Evolutionary conservation across 2,329 filamentous ascomycete species (phyloP).

Genomic region (Dryadomyces sulphureus): DNA sequence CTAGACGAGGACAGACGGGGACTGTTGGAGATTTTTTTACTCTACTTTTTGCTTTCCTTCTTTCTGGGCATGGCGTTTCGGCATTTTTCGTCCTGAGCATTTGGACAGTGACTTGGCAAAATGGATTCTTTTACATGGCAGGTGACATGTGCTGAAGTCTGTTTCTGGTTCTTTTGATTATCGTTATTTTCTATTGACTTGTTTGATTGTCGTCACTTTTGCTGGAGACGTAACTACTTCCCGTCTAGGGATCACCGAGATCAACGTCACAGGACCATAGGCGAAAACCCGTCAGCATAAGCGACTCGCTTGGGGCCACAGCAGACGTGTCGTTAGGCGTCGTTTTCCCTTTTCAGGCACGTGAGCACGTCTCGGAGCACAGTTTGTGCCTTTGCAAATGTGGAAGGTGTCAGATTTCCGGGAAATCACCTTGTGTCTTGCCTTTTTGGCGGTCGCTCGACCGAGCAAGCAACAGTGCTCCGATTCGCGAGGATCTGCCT

Average conservation of each 20-base stretch:
- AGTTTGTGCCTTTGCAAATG: too few species aligned
- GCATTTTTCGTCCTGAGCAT: background rate
- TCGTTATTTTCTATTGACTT: background rate
- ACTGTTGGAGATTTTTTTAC: background rate
- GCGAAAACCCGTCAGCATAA: background rate
- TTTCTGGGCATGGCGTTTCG: constrained; percentile 1
- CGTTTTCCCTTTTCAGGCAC: too few species aligned
- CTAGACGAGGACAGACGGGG: constrained; percentile 21
- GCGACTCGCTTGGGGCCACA: background rate
- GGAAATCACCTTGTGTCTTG: background rate
- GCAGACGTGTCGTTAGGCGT: too few species aligned
- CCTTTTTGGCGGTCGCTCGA: background rate
- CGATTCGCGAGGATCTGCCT: background rate
- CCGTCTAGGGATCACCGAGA: too few species aligned
- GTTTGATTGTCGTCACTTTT: background rate
- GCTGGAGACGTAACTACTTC: too few species aligned
- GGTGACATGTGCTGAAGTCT: too few species aligned
- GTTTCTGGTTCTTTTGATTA: background rate
- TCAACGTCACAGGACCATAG: background rate
- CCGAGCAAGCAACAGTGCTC: too few species aligned
- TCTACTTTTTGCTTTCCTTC: background rate
- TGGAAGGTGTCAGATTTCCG: too few species aligned
- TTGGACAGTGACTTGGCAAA: background rate
- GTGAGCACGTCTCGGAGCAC: too few species aligned
- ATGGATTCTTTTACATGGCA: background rate